Conservation (phyloP, 2,329 filamentous ascomycete genomes). For the Albophoma yamanashiensis region DNA sequence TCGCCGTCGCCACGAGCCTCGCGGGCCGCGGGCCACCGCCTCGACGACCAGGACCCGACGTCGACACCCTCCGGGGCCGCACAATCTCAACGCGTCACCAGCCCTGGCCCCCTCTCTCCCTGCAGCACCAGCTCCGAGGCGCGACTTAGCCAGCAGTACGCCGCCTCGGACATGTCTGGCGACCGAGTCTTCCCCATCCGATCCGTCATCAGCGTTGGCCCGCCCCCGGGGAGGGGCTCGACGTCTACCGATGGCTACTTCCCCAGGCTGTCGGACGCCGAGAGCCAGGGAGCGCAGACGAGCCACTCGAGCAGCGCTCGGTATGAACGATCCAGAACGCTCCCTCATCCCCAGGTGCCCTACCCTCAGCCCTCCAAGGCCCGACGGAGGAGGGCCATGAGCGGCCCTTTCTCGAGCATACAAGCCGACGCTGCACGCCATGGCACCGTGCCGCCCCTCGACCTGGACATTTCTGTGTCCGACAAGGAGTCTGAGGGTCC, state of each 20-base stretch:
- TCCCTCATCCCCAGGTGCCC: constrained; percentile 11
- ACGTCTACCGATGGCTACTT: constrained; percentile 27
- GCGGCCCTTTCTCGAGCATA: constrained; percentile 32
- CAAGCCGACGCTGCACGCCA: constrained; percentile 32
- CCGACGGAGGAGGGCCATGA: constrained; percentile 22
- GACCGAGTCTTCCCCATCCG: constrained; percentile 73
- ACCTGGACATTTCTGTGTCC: constrained; percentile 19
- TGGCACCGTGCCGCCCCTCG: constrained; percentile 21
- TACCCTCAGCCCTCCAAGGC: constrained; percentile 10
- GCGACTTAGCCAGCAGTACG: constrained; percentile 21
- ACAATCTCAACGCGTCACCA: neutral
- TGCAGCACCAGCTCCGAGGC: constrained; percentile 31
- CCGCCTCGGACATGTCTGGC: constrained; percentile 24
- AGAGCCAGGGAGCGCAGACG: constrained; percentile 16
- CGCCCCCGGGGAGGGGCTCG: constrained; percentile 25
- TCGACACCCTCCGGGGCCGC: neutral
- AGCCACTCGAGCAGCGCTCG: constrained; percentile 18
- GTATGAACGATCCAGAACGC: constrained; percentile 18
- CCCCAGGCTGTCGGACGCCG: constrained; percentile 19
- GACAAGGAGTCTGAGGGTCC: constrained; percentile 22
- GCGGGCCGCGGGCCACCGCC: neutral
- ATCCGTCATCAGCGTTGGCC: constrained; percentile 65
- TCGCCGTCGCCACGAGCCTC: neutral
- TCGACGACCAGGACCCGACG: neutral
- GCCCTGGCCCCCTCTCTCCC: constrained; percentile 22